A percentile compares a stretch with the other conserved stretches of the same genome.
Evolutionary conservation across 2,329 filamentous ascomycete genomes (phyloP).

Genomic region (Trichoderma citrinoviride): DNA sequence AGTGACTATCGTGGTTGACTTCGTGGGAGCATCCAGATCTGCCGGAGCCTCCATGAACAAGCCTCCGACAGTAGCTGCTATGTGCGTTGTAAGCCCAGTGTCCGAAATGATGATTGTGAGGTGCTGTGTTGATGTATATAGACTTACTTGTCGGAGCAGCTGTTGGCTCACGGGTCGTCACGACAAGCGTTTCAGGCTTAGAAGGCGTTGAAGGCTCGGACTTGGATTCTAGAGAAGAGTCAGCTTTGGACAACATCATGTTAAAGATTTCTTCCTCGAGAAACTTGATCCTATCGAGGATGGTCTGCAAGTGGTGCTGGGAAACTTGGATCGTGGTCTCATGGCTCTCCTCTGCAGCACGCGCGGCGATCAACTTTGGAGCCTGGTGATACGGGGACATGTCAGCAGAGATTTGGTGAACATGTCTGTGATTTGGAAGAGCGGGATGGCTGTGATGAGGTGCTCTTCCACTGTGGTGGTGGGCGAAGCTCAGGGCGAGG

Average conservation of each 20-base stretch:
- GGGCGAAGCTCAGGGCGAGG: conserved; percentile 18
- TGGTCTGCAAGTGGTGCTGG: conserved; percentile 27
- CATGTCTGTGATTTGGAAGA: background rate
- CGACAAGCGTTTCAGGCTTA: background rate
- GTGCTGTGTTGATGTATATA: too few relatives aligned
- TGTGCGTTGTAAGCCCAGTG: background rate
- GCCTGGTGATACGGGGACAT: conserved; percentile 21
- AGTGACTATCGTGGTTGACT: background rate
- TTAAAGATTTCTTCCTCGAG: conserved; percentile 31
- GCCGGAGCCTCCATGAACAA: background rate
- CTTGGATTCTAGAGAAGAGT: background rate
- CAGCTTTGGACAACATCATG: conserved; percentile 26
- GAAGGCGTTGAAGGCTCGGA: background rate
- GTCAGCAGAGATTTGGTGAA: conserved; percentile 23
- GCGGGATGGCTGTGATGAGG: background rate
- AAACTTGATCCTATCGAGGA: conserved; percentile 32
- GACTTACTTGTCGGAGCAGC: background rate
- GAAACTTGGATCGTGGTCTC: conserved; percentile 29
- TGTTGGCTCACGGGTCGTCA: background rate
- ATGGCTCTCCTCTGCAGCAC: conserved; percentile 30
- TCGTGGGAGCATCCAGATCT: background rate
- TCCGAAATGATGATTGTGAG: background rate
- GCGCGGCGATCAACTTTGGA: conserved; percentile 23
- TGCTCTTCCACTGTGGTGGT: background rate
- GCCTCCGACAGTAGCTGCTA: background rate